Conservation (phyloP, 371 early-diverging fungal species). For the Actinomucor elegans region DNA sequence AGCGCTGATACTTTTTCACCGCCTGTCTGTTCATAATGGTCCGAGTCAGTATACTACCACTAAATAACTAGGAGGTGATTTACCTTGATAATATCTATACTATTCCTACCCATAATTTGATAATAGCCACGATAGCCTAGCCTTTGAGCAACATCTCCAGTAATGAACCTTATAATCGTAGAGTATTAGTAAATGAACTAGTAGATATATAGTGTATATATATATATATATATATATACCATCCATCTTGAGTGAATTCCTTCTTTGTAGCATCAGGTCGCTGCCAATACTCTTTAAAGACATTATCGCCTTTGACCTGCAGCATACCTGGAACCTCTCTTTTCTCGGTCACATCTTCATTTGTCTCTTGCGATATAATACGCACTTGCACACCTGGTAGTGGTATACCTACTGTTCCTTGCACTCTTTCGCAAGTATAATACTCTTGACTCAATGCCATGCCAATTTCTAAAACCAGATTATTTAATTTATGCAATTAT, state of each 20-base stretch:
- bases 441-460: slow-evolving; percentile 81
- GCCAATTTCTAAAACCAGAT: slow-evolving; percentile 65
- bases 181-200: too few species aligned
- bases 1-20: slow-evolving; percentile 87
- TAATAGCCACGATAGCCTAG: slow-evolving; percentile 50
- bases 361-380: slow-evolving; percentile 52
- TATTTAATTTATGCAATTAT: background rate
- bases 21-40: slow-evolving; percentile 68
- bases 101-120: slow-evolving; percentile 77
- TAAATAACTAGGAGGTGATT: too few species aligned
- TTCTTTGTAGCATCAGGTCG: slow-evolving; percentile 72
- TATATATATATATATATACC: too few species aligned
- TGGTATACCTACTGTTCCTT: slow-evolving; percentile 79
- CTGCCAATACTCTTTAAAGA: slow-evolving; percentile 79
- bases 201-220: too few species aligned
- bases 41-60: too few species aligned
- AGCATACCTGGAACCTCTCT: slow-evolving; percentile 66
- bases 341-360: slow-evolving; percentile 48
- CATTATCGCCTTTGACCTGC: slow-evolving; percentile 64
- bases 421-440: slow-evolving; percentile 43
- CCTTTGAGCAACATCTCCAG: slow-evolving; percentile 77
- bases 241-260: slow-evolving; percentile 71
- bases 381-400: slow-evolving; percentile 71
- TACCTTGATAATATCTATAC: slow-evolving; percentile 85
- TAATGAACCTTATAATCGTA: slow-evolving; percentile 78